A percentile compares a stretch with the other conserved stretches of the same genome.
Evolutionary conservation across 306 rosid genomes (phyloP).

Genomic region (Begonia loranthoides): DNA sequence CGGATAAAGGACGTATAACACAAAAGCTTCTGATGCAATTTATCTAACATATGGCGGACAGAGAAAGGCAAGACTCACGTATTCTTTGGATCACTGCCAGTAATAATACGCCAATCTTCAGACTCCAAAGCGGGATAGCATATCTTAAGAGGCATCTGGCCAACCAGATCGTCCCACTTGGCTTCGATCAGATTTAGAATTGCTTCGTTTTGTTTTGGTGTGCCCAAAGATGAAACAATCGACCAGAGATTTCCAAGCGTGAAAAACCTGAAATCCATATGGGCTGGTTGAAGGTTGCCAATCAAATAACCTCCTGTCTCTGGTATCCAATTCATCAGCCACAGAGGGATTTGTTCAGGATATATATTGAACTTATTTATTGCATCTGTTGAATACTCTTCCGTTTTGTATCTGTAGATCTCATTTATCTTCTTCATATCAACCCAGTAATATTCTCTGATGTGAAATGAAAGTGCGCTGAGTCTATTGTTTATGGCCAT

Average conservation of each 20-base stretch:
- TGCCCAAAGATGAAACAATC: slow-evolving; percentile 73
- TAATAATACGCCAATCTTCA: slow-evolving; percentile 90
- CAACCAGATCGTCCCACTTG: slow-evolving; percentile 85
- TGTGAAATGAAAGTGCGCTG: slow-evolving; percentile 79
- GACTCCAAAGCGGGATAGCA: slow-evolving; percentile 84
- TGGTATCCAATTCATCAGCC: slow-evolving; percentile 97
- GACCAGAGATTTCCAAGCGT: slow-evolving; percentile 96
- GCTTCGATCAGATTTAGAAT: slow-evolving; percentile 63
- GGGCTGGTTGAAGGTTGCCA: slow-evolving; percentile 95
- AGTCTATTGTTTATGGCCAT: slow-evolving; percentile 78
- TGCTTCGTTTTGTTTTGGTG: slow-evolving; percentile 72
- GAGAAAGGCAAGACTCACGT: slow-evolving; percentile 34
- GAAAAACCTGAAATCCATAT: slow-evolving; percentile 97
- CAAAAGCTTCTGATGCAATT: neutral
- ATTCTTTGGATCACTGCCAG: slow-evolving; percentile 93
- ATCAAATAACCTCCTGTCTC: slow-evolving; percentile 81
- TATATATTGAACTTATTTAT: slow-evolving; percentile 90
- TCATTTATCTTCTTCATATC: slow-evolving; percentile 81
- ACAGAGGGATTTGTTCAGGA: slow-evolving; percentile 88
- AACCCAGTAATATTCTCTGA: slow-evolving; percentile 92
- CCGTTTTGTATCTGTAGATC: slow-evolving; percentile 92
- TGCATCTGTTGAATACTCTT: slow-evolving; percentile 84
- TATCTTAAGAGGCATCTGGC: slow-evolving; percentile 83
- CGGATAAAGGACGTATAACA: too few relatives aligned
- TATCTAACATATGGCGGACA: too few relatives aligned